phyloP scores from a whole-genome alignment of 2,329 filamentous ascomycete species.

The Ceratocystis destructans region DNA sequence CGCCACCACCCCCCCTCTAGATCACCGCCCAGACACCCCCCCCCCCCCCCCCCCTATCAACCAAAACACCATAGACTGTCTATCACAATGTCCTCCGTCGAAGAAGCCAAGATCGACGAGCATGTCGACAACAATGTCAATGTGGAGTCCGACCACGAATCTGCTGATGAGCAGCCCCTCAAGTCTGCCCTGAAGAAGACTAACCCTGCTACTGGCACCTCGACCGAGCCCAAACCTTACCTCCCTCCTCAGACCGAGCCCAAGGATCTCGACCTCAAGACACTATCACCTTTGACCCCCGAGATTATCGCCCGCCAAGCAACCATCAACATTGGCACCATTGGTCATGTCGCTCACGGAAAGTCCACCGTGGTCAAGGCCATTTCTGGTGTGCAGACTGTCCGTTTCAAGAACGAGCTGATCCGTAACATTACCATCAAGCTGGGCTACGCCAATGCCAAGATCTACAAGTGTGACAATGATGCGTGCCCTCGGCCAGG shows the following conservation, averaged over 20 bases:
- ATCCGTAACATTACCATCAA: slow-evolving; percentile 99
- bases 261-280: slow-evolving; percentile 68
- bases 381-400: slow-evolving; percentile 96
- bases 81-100: slow-evolving; percentile 39
- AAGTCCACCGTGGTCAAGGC: slow-evolving; percentile 99
- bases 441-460: slow-evolving; percentile 97
- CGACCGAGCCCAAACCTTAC: slow-evolving; percentile 39
- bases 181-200: slow-evolving; percentile 81
- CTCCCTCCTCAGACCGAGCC: slow-evolving; percentile 86
- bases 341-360: slow-evolving; percentile 96
- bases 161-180: slow-evolving; percentile 47
- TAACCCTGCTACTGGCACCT: slow-evolving; percentile 22
- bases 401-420: slow-evolving; percentile 98
- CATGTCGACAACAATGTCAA: slow-evolving; percentile 47
- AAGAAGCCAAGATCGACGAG: slow-evolving; percentile 52
- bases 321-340: slow-evolving; percentile 97
- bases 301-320: slow-evolving; percentile 97
- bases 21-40: no score
- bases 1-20: no score
- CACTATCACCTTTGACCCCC: slow-evolving; percentile 71
- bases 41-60: background rate
- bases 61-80: background rate
- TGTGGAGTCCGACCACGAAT: slow-evolving; percentile 43
- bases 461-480: slow-evolving; percentile 98
- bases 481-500: slow-evolving; percentile 78